phyloP scores from a whole-genome alignment of 2,329 filamentous ascomycete species.

The Zasmidium citrigriseum region DNA sequence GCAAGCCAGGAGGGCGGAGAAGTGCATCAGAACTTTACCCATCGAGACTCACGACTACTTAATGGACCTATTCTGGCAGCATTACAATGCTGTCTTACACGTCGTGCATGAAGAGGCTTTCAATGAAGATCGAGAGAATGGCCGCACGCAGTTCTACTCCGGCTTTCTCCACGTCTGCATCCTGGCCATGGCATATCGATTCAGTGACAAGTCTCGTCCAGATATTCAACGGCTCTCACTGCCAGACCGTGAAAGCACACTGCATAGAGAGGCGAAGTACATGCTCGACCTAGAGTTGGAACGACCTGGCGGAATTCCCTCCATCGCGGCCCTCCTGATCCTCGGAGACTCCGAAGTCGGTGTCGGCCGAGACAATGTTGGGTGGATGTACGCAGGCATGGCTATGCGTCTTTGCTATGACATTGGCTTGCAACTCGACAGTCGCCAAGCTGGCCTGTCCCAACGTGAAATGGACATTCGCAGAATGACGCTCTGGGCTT shows the following conservation, averaged over 20 bases:
- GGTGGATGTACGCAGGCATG: constrained; percentile 31
- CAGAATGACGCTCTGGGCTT: constrained; percentile 30
- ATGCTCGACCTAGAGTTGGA: constrained; percentile 31
- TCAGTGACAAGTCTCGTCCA: constrained; percentile 25
- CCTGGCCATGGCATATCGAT: constrained; percentile 28
- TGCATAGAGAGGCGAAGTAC: constrained; percentile 28
- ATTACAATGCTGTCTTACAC: constrained; percentile 29
- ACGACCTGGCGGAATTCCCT: constrained; percentile 27
- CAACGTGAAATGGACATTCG: constrained; percentile 27
- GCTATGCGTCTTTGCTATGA: constrained; percentile 30
- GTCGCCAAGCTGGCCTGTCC: constrained; percentile 24
- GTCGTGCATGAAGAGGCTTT: constrained; percentile 30
- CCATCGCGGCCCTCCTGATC: constrained; percentile 27
- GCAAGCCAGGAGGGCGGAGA: constrained; percentile 26
- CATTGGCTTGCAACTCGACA: constrained; percentile 29
- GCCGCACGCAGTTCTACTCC: constrained; percentile 27
- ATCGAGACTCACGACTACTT: constrained; percentile 28
- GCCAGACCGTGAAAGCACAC: constrained; percentile 26
- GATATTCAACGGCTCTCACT: constrained; percentile 27
- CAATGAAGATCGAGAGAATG: constrained; percentile 25
- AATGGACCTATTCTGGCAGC: constrained; percentile 29
- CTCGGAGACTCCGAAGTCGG: constrained; percentile 28
- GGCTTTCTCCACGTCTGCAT: constrained; percentile 31
- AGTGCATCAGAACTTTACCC: constrained; percentile 24
- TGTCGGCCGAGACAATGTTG: constrained; percentile 28